Percentiles rank a stretch among this genome's conserved stretches.
Evolutionary conservation across 2,329 filamentous ascomycete species (phyloP).

Genomic region (Cladosporium sp.): DNA sequence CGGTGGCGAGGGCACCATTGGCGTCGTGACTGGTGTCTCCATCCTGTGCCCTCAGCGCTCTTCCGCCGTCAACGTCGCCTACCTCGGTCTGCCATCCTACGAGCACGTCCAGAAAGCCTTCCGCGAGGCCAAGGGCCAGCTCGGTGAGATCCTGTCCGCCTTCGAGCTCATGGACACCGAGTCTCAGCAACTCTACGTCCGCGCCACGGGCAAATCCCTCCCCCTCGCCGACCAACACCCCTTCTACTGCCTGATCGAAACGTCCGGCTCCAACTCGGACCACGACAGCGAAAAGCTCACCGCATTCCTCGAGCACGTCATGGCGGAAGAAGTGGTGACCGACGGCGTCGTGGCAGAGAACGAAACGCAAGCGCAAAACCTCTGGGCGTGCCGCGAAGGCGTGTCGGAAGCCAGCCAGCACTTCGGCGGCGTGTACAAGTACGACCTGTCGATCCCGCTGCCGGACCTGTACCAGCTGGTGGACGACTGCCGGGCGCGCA

Average conservation of each 20-base stretch:
- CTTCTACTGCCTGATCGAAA: slow-evolving; percentile 97
- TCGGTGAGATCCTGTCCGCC: slow-evolving; percentile 92
- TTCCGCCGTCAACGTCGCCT: slow-evolving; percentile 87
- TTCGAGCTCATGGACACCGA: slow-evolving; percentile 95
- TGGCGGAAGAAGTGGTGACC: slow-evolving; percentile 78
- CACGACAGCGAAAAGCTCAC: slow-evolving; percentile 91
- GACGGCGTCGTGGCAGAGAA: slow-evolving; percentile 93
- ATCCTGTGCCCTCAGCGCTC: slow-evolving; percentile 86
- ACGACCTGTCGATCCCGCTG: slow-evolving; percentile 92
- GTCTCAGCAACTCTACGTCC: slow-evolving; percentile 72
- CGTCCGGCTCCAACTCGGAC: slow-evolving; percentile 87
- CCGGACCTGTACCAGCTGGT: slow-evolving; percentile 83
- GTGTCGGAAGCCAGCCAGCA: slow-evolving; percentile 86
- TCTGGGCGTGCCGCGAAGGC: slow-evolving; percentile 93
- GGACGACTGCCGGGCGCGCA: slow-evolving; percentile 71
- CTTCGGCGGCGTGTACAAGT: slow-evolving; percentile 96
- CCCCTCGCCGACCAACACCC: slow-evolving; percentile 81
- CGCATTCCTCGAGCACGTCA: slow-evolving; percentile 84
- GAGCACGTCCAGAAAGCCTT: slow-evolving; percentile 85
- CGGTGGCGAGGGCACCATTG: slow-evolving; percentile 89
- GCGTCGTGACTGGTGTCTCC: slow-evolving; percentile 86
- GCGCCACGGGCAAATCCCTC: slow-evolving; percentile 69
- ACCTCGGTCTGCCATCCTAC: slow-evolving; percentile 86
- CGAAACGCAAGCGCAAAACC: slow-evolving; percentile 77
- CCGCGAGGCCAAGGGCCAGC: slow-evolving; percentile 79